phyloP scores from a whole-genome alignment of 495 filamentous ascomycete genomes.

The Neurospora cerealis region DNA sequence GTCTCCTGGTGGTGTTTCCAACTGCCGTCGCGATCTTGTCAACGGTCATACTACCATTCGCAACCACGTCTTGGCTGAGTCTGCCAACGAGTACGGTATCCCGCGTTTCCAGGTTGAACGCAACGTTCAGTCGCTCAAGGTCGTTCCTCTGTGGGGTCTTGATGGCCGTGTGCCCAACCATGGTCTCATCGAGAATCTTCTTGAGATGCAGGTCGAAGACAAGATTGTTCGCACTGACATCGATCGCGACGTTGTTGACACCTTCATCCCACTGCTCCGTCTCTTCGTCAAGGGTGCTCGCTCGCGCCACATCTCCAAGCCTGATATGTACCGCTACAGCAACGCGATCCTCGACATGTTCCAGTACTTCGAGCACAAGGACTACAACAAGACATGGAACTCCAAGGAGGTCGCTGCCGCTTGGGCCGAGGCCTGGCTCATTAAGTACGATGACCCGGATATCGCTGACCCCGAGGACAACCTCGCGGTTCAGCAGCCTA shows the following conservation, averaged over 20 bases:
- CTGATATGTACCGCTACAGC: slow-evolving; percentile 16
- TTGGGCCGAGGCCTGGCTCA: slow-evolving; percentile 54
- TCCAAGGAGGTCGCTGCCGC: slow-evolving; percentile 49
- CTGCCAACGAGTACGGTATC: slow-evolving; percentile 55
- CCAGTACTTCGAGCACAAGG: slow-evolving; percentile 20
- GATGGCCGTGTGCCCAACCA: slow-evolving; percentile 55
- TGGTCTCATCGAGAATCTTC: slow-evolving; percentile 51
- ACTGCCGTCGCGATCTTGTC: slow-evolving; percentile 59
- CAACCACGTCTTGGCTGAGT: slow-evolving; percentile 58
- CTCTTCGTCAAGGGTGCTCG: slow-evolving; percentile 40
- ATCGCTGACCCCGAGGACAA: slow-evolving; percentile 41
- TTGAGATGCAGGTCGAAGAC: slow-evolving; percentile 52
- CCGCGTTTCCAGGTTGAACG: slow-evolving; percentile 58
- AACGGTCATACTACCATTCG: slow-evolving; percentile 51
- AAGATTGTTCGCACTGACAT: slow-evolving; percentile 40
- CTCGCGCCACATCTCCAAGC: slow-evolving; percentile 7
- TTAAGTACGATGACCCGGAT: slow-evolving; percentile 42
- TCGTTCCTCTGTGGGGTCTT: slow-evolving; percentile 58
- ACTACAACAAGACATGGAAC: slow-evolving; percentile 57
- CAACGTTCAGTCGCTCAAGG: slow-evolving; percentile 54
- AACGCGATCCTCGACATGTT: slow-evolving; percentile 17
- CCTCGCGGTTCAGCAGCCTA: slow-evolving; percentile 50
- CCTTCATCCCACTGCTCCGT: slow-evolving; percentile 53
- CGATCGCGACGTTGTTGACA: slow-evolving; percentile 43
- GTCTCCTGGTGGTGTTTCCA: slow-evolving; percentile 56